Conservation (phyloP, 2,329 filamentous ascomycete species). For the Ascochyta pisi region DNA sequence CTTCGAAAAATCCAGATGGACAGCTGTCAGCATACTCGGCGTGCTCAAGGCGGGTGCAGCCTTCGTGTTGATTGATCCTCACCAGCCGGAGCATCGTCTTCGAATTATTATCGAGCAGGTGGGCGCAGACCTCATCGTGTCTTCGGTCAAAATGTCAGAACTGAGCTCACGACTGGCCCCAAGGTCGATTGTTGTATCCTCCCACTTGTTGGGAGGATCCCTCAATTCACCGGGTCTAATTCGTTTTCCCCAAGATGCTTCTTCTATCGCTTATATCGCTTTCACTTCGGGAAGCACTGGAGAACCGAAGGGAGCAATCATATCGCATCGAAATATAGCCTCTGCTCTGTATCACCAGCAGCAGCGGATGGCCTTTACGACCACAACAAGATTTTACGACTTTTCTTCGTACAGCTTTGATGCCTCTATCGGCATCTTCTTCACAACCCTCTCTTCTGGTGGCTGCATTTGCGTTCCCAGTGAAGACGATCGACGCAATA, state of each 20-base stretch:
- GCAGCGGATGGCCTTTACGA: background rate
- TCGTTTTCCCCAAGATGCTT: background rate
- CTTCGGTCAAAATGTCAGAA: background rate
- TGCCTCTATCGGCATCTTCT: background rate
- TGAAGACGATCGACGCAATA: background rate
- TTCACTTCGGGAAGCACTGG: background rate
- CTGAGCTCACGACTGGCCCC: background rate
- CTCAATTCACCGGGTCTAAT: background rate
- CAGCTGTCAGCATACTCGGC: constrained; percentile 48
- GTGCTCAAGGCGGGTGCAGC: constrained; percentile 51
- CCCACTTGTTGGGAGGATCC: no score
- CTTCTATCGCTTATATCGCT: background rate
- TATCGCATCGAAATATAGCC: background rate
- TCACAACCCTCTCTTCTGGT: background rate
- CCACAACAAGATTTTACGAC: background rate
- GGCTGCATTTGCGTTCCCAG: background rate
- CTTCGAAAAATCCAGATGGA: constrained; percentile 25
- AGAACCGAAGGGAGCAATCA: background rate
- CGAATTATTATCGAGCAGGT: background rate
- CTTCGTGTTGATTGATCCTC: constrained; percentile 40
- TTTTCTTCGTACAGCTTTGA: background rate
- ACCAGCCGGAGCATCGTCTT: background rate
- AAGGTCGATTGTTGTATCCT: no score
- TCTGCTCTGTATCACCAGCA: background rate
- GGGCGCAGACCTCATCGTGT: background rate